These are phyloP conservation scores for Carex myosuroides DNA, from an alignment of 176 grass and related monocot genomes.

Conservation along the genomic window DNA sequence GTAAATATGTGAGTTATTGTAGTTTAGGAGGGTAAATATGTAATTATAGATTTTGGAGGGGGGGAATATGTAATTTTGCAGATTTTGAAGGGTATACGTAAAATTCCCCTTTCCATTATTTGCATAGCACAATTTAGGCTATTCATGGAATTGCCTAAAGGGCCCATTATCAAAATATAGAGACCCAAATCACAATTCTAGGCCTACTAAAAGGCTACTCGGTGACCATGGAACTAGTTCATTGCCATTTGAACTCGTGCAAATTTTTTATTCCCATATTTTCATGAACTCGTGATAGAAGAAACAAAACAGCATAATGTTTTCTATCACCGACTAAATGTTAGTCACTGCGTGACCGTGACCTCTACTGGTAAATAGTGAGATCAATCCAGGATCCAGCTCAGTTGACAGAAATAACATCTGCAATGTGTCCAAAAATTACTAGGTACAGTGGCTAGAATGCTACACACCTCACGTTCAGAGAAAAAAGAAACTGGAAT, in stretches of 20 bases:
- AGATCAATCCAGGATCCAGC: conserved; percentile 1
- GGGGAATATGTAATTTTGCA: no score
- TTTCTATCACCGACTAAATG: neutral
- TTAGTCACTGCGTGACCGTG: neutral
- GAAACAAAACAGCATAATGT: neutral
- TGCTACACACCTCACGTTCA: neutral
- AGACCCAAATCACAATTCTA: neutral
- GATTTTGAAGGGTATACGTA: no score
- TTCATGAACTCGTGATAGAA: neutral
- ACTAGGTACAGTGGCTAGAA: neutral
- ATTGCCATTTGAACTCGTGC: neutral
- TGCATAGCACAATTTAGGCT: neutral
- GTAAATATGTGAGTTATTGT: no score
- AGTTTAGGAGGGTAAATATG: no score
- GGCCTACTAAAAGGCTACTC: neutral
- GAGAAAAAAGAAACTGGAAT: neutral
- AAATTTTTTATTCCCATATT: neutral
- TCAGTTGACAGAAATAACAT: neutral
- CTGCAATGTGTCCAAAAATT: neutral
- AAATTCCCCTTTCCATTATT: neutral
- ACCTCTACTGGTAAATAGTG: conserved; percentile 1
- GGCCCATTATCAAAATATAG: neutral
- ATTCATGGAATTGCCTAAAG: neutral
- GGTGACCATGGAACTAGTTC: neutral
- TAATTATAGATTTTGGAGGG: no score